A percentile compares a stretch with the other conserved stretches of the same genome.
Conservation (phyloP, 176 grass and related monocot species). For the Rhynchospora breviuscula region DNA sequence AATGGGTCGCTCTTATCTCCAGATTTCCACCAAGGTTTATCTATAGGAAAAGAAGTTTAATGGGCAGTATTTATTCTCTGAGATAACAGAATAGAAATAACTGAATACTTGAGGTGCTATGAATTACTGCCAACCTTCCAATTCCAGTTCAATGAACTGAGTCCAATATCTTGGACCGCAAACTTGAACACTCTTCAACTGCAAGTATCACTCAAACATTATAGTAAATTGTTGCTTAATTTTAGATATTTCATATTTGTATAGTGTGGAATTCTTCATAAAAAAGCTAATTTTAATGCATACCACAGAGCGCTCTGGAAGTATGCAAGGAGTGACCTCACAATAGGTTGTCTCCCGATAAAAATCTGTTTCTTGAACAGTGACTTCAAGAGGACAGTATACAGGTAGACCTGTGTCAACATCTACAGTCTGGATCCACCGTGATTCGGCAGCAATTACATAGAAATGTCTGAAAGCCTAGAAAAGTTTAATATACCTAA, state of each 20-base stretch:
- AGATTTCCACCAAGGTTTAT: constrained; percentile 86
- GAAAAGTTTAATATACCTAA: constrained; percentile 18
- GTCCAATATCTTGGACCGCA: constrained; percentile 98
- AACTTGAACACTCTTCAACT: constrained; percentile 81
- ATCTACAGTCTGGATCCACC: constrained; percentile 86
- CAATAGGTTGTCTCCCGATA: constrained; percentile 82
- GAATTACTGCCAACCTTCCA: constrained; percentile 57
- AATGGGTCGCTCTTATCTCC: constrained; percentile 81
- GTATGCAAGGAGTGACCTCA: constrained; percentile 89
- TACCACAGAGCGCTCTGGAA: constrained; percentile 92
- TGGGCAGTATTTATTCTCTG: constrained; percentile 20
- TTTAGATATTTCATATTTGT: background rate
- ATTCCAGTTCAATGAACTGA: constrained; percentile 64
- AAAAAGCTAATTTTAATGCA: constrained; percentile 12
- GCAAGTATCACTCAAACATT: constrained; percentile 28
- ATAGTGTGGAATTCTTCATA: constrained; percentile 9
- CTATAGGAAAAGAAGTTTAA: constrained; percentile 33
- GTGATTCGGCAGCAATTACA: constrained; percentile 74
- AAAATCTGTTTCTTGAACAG: constrained; percentile 74
- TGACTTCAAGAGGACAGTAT: constrained; percentile 91
- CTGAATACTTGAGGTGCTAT: background rate
- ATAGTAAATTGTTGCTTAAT: constrained; percentile 2
- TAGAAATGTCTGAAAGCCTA: constrained; percentile 94
- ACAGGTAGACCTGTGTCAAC: constrained; percentile 85
- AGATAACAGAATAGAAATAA: background rate